phyloP scores from a whole-genome alignment of 352 stramenopile species.

The Phytophthora idaei region DNA sequence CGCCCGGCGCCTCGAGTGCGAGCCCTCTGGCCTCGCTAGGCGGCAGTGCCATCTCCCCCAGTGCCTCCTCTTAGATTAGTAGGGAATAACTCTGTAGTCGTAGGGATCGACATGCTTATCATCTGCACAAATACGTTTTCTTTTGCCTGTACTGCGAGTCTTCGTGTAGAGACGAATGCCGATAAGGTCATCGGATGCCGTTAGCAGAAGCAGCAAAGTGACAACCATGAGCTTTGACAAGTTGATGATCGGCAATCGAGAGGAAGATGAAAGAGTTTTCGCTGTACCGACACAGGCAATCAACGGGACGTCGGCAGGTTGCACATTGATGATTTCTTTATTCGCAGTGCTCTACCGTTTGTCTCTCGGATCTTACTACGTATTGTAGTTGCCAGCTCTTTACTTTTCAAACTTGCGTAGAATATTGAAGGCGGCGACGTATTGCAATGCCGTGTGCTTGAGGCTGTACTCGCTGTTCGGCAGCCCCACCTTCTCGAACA shows the following conservation, averaged over 20 bases:
- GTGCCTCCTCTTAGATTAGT: constrained; percentile 26
- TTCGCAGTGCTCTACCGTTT: neutral
- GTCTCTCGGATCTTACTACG: too few species aligned
- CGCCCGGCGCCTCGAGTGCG: constrained; percentile 28
- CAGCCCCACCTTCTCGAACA: constrained; percentile 84
- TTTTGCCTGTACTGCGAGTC: neutral
- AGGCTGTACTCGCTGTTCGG: constrained; percentile 77
- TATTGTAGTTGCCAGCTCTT: neutral
- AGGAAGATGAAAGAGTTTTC: too few species aligned
- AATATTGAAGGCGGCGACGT: constrained; percentile 88
- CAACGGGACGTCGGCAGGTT: neutral
- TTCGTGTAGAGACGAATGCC: too few species aligned
- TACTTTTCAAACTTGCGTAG: constrained; percentile 85
- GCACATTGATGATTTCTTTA: constrained; percentile 4
- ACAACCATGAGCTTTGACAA: too few species aligned
- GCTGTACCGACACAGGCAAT: too few species aligned
- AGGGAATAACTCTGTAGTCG: neutral
- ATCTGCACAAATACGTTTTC: constrained; percentile 9
- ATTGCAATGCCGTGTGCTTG: constrained; percentile 89
- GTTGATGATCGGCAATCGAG: too few species aligned
- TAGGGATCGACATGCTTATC: neutral
- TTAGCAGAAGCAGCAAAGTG: too few species aligned
- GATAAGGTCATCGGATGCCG: too few species aligned
- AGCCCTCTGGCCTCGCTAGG: constrained; percentile 42
- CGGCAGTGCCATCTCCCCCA: constrained; percentile 30